Conservation (phyloP, 352 stramenopile species). For the Phytophthora ohioensis region DNA sequence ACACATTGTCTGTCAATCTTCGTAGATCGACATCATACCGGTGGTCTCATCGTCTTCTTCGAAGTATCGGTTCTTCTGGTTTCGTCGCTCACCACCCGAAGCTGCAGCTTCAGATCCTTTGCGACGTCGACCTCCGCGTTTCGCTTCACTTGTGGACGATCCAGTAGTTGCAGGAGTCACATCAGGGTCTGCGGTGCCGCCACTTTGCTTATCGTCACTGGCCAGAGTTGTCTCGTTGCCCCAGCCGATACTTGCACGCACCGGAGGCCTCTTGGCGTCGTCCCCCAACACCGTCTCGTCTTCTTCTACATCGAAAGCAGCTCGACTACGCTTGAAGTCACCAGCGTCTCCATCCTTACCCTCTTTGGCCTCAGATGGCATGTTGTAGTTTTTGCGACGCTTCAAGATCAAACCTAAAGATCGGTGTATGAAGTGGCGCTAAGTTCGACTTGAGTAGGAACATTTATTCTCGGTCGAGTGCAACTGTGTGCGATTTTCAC, state of each 20-base stretch:
- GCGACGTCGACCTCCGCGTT: constrained; percentile 62
- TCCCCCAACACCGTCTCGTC: constrained; percentile 50
- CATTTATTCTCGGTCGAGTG: too few species aligned
- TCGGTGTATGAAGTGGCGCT: not conserved
- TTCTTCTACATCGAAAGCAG: constrained; percentile 61
- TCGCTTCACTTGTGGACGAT: constrained; percentile 45
- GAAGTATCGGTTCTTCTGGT: constrained; percentile 81
- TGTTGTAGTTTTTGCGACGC: constrained; percentile 15
- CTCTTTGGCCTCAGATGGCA: constrained; percentile 39
- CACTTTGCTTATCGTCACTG: constrained; percentile 41
- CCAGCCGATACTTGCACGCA: constrained; percentile 74
- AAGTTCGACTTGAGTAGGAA: not conserved
- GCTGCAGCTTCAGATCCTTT: constrained; percentile 56
- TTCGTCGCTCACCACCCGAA: constrained; percentile 33
- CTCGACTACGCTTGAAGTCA: constrained; percentile 29
- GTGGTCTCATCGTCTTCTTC: constrained; percentile 75
- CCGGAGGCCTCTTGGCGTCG: constrained; percentile 57
- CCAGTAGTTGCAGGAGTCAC: constrained; percentile 19
- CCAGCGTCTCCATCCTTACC: constrained; percentile 33
- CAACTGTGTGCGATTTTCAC: too few species aligned
- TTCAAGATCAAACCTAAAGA: constrained; percentile 23
- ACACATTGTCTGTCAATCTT: not conserved
- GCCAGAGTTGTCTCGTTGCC: constrained; percentile 44
- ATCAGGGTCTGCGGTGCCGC: constrained; percentile 17
- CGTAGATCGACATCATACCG: constrained; percentile 29